Evolutionary conservation across 2,329 filamentous ascomycete species (phyloP), one percentile per base, ranked within the genome.

Genomic region (Torrubiellomyces zombiae): DNA sequence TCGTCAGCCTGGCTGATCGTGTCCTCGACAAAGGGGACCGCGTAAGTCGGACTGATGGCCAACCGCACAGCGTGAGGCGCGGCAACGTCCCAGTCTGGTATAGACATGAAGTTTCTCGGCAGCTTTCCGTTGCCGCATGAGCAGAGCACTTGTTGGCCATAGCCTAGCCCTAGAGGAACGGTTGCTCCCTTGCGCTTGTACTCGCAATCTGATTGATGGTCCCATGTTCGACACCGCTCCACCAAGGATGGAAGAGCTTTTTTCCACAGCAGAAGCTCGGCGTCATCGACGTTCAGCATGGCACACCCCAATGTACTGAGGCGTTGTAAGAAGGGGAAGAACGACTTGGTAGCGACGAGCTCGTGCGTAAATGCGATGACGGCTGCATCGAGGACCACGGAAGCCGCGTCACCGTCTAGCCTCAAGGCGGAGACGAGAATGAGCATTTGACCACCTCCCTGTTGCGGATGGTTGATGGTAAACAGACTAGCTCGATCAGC

Each of bases 231-330:
- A 31, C 57, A 61, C 16, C 60, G 47, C 40, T 66, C 60, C 2
- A 41, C 56, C 23, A 60, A 31, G 0, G 53, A 47, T 1, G 59
- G 58, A 3, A 65, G 38, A 2, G 40, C 27, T 18, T 42, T 47
- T 35, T 61, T 61, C 61, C 59, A 65, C 7, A 61, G 43, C 2
- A 60, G 43, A 3, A 81, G 48, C 18, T 77, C 75, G n/a, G 55
- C 60, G 8, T 67, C 63, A 15, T 59, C 45, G 4, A 62, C 51
- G 12, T 55, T 43, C 7, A 62, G 43, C 8, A 39, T 45, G 33
- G 46, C 46, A 27, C 50, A 44, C 22, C 55, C 45, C 1, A 56
- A 38, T 7, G 42, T 39, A 9, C 45, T 40, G 1, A 56, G 31
- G 2, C 54, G 18, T 4, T 52, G 32, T 3, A 61, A 39, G 33